These are phyloP conservation scores for Sclerotinia glacialis DNA, from an alignment of 2,329 filamentous ascomycete species.

Conservation along the genomic window DNA sequence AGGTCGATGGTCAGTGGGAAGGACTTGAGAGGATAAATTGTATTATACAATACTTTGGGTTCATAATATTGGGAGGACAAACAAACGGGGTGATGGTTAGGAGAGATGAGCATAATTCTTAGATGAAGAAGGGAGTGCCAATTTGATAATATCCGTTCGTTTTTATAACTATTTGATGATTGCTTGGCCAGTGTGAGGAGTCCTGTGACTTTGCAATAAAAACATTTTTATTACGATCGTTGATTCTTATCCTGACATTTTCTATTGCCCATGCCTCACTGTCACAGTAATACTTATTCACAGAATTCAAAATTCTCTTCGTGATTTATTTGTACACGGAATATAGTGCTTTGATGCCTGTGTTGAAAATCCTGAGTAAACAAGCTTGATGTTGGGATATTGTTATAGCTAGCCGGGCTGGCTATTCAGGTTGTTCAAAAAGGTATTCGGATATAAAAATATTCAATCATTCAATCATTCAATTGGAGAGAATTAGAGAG, in stretches of 20 bases:
- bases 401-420: no score
- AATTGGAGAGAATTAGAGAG: no score
- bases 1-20: background rate
- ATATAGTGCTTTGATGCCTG: background rate
- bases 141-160: conserved; percentile 13
- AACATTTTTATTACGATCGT: background rate
- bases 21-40: background rate
- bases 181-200: background rate
- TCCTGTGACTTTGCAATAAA: background rate
- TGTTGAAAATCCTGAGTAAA: background rate
- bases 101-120: conserved; percentile 13
- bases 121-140: conserved; percentile 1
- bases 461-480: no score
- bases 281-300: background rate
- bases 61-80: background rate
- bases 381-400: no score
- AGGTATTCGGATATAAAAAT: no score
- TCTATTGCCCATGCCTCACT: background rate
- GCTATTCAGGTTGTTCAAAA: no score
- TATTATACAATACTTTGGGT: conserved; percentile 4
- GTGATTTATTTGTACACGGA: background rate
- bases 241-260: background rate
- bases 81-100: background rate
- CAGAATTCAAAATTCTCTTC: background rate
- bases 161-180: background rate